Percentiles rank a stretch among this genome's conserved stretches.
phyloP scores from a whole-genome alignment of 108 stramenopile species.

The Conticribra weissflogii region DNA sequence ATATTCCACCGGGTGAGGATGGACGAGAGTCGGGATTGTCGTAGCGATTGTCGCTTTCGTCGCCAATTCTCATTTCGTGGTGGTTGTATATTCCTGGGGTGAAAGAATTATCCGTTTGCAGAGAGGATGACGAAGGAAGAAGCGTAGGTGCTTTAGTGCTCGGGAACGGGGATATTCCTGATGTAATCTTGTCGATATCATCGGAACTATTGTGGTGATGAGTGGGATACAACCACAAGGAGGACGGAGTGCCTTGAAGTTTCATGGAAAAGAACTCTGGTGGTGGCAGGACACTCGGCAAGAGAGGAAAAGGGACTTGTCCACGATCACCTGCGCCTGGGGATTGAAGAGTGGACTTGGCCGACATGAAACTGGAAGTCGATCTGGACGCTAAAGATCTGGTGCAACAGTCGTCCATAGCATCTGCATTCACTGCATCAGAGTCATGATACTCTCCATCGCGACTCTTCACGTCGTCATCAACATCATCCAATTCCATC shows the following conservation, averaged over 20 bases:
- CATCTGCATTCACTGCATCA: slow-evolving; percentile 22
- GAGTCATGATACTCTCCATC: slow-evolving; percentile 21
- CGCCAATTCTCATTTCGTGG: not conserved
- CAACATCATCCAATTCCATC: slow-evolving; percentile 28
- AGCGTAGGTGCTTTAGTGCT: not conserved
- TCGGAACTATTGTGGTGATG: no score
- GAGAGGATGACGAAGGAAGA: slow-evolving; percentile 2
- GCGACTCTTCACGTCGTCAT: slow-evolving; percentile 17
- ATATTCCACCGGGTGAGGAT: slow-evolving; percentile 6
- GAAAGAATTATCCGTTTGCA: slow-evolving; percentile 1
- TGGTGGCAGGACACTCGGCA: slow-evolving; percentile 42
- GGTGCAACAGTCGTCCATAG: slow-evolving; percentile 15
- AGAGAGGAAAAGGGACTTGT: slow-evolving; percentile 19
- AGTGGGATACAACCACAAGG: slow-evolving; percentile 6
- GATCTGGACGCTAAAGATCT: slow-evolving; percentile 46
- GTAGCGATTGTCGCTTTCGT: not conserved
- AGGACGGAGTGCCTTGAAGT: slow-evolving; percentile 14
- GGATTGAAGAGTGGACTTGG: slow-evolving; percentile 22
- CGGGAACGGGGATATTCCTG: not conserved
- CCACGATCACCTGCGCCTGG: slow-evolving; percentile 5
- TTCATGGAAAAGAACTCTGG: slow-evolving; percentile 40
- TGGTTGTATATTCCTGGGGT: not conserved
- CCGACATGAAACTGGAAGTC: slow-evolving; percentile 65
- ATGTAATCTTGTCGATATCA: no score
- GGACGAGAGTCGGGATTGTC: not conserved